Conservation (phyloP, 78 protist species). For the Parvularia atlantis region DNA sequence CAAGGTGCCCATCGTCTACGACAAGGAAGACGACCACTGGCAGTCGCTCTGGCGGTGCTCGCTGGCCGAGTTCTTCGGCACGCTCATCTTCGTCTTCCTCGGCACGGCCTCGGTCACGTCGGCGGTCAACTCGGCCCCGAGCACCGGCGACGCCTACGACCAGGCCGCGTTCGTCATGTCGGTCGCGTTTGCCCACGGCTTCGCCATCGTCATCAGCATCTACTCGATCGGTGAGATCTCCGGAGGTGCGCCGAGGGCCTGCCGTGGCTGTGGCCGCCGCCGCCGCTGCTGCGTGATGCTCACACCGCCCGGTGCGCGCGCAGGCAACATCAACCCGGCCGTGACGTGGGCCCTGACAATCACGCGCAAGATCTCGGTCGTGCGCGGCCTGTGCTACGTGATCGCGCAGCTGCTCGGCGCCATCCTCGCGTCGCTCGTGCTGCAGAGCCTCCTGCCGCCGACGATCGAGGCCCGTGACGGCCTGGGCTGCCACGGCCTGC, state of each 20-base stretch:
- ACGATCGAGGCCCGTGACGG: slow-evolving; percentile 12
- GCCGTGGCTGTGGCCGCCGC: no score
- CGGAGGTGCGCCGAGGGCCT: slow-evolving; percentile 11
- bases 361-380: neutral
- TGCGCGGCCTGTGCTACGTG: slow-evolving; percentile 7
- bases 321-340: neutral
- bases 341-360: neutral
- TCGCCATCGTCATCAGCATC: neutral
- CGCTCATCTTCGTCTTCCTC: neutral
- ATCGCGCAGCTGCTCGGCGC: slow-evolving; percentile 47
- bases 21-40: slow-evolving; percentile 3
- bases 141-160: neutral
- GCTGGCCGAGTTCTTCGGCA: slow-evolving; percentile 3
- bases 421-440: slow-evolving; percentile 20
- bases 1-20: neutral
- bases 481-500: neutral
- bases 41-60: neutral
- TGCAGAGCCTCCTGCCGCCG: slow-evolving; percentile 31
- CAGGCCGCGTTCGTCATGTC: neutral
- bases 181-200: slow-evolving; percentile 3
- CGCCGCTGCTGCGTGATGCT: no score
- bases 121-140: neutral
- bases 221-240: slow-evolving; percentile 1
- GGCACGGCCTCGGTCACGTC: neutral
- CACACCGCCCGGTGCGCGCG: no score